phyloP scores from a whole-genome alignment of 177 flowering plant species.

The Vitis hybrid region DNA sequence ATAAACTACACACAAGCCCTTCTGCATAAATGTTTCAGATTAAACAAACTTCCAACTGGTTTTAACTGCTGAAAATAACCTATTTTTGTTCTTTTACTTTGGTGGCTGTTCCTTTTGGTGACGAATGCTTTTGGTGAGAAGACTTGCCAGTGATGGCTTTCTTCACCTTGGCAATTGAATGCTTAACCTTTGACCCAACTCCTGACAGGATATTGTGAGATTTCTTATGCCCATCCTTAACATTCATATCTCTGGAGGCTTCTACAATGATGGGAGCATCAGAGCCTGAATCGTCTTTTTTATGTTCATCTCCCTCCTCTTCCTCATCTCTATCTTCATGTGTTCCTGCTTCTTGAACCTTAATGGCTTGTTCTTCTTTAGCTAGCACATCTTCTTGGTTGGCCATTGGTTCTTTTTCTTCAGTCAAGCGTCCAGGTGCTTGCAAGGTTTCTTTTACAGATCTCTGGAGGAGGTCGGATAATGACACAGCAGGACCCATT shows the following conservation, averaged over 20 bases:
- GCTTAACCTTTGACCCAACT: constrained; percentile 83
- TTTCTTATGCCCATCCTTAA: constrained; percentile 58
- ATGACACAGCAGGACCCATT: constrained; percentile 17
- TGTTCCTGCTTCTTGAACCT: constrained; percentile 27
- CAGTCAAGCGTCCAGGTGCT: constrained; percentile 9
- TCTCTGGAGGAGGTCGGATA: constrained; percentile 26
- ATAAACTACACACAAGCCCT: no score
- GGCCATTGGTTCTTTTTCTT: constrained; percentile 9
- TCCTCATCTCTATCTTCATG: constrained; percentile 31
- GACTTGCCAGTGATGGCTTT: constrained; percentile 77
- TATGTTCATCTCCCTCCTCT: constrained; percentile 42
- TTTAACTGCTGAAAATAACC: no score
- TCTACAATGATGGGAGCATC: constrained; percentile 61
- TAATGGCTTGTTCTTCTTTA: constrained; percentile 21
- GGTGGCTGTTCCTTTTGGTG: constrained; percentile 37
- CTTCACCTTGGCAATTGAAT: constrained; percentile 83
- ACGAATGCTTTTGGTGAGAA: constrained; percentile 31
- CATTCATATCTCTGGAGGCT: constrained; percentile 50
- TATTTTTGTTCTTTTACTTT: constrained; percentile 19
- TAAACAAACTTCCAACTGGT: no score
- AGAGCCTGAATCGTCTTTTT: constrained; percentile 31
- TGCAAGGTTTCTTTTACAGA: constrained; percentile 24
- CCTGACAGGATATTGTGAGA: constrained; percentile 73
- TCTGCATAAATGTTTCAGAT: no score
- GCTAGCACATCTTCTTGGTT: constrained; percentile 19